phyloP scores from a whole-genome alignment of 2,329 filamentous ascomycete species.

The Chaetothyriales sp. region DNA sequence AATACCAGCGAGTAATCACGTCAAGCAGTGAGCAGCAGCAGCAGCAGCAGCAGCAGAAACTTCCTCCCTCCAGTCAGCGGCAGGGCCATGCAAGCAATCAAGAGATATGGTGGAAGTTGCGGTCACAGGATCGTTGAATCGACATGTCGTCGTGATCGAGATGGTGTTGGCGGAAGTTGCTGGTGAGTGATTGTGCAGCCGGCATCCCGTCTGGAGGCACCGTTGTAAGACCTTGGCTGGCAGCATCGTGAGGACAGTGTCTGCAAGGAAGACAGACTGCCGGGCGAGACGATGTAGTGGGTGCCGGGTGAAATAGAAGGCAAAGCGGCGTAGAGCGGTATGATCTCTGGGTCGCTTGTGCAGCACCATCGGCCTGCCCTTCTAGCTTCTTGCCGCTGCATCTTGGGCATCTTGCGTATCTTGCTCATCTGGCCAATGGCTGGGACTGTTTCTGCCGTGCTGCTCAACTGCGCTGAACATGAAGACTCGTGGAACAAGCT shows the following conservation, averaged over 20 bases:
- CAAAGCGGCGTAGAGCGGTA: not conserved
- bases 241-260: not conserved
- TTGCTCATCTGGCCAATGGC: not conserved
- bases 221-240: not conserved
- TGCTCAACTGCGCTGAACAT: not conserved
- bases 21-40: constrained; percentile 8
- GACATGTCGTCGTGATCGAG: not conserved
- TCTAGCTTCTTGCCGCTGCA: not conserved
- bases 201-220: no score
- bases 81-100: not conserved
- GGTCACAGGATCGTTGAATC: not conserved
- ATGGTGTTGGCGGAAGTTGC: no score
- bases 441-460: not conserved
- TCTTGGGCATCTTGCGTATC: no score
- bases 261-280: not conserved
- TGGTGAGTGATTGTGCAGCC: no score
- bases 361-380: not conserved
- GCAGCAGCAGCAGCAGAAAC: not conserved
- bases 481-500: not conserved
- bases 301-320: not conserved
- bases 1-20: constrained; percentile 11
- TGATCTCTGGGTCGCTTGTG: not conserved
- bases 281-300: not conserved
- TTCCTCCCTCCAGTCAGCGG: not conserved
- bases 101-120: not conserved